Evolutionary conservation across 768 basidiomycete genomes (phyloP).

Genomic region (Auricularia cornea): DNA sequence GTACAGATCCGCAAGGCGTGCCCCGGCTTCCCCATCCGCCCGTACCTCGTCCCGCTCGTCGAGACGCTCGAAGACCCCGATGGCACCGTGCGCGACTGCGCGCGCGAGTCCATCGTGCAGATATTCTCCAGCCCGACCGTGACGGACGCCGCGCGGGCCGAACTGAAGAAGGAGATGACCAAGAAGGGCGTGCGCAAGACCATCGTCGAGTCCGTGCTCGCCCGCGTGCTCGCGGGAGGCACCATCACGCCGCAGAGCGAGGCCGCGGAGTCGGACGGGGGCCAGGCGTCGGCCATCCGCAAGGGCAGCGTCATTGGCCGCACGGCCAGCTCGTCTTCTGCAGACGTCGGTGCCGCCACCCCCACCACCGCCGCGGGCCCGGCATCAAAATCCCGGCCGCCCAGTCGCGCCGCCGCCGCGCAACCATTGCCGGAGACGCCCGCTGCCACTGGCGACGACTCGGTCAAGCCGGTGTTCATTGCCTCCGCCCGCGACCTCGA

Average conservation of each 20-base stretch:
- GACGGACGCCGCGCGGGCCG: conserved; percentile 78
- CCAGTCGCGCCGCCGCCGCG: neutral
- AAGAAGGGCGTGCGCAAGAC: conserved; percentile 83
- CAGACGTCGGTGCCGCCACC: too few species aligned
- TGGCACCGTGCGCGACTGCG: conserved; percentile 78
- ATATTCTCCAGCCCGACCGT: conserved; percentile 80
- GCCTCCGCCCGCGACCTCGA: conserved; percentile 82
- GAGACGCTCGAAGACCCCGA: conserved; percentile 87
- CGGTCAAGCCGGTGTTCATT: conserved; percentile 59
- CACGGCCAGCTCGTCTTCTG: neutral
- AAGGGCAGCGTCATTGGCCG: neutral
- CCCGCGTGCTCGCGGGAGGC: conserved; percentile 8
- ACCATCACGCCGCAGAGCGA: neutral
- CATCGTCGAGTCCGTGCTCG: conserved; percentile 73
- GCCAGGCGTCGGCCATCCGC: neutral
- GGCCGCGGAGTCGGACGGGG: neutral
- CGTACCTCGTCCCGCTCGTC: conserved; percentile 73
- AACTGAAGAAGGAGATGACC: conserved; percentile 85
- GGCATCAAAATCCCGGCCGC: neutral
- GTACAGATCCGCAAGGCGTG: conserved; percentile 66
- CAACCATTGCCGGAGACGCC: neutral
- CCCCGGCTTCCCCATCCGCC: conserved; percentile 68
- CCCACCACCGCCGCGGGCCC: neutral
- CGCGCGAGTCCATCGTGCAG: conserved; percentile 70
- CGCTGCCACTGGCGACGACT: conserved; percentile 23